Base-by-base conservation (phyloP, 2,329 filamentous ascomycete species). In the Colletotrichum musae region DNA sequence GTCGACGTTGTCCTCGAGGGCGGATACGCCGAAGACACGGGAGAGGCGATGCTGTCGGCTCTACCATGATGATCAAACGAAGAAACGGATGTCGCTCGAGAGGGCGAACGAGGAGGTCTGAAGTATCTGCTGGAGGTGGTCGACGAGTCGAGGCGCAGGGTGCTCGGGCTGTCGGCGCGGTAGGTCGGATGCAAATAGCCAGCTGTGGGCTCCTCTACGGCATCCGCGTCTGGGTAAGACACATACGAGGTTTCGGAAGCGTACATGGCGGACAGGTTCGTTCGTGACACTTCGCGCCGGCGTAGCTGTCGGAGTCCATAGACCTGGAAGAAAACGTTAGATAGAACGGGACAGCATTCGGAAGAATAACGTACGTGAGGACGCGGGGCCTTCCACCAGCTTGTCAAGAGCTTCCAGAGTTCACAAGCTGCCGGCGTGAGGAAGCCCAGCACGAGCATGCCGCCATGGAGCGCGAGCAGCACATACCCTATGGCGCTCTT, bases 401-500 rank as follows among this genome's bases (percentile, higher is more conserved):
- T 24, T 26, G 24, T 56, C 32, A 64, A 52, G 1, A 73, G 48
- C 10, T 39, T 61, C 39, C 26, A n/a, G 3, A 74, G 53, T 21
- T 67, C 45, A 28, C 41, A 68, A 1, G 89, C 77, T 0, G 89
- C 84, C 74, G 91, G 93, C 43, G 93, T 80, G 74, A 92, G 90
- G 77, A 92, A 92, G 5, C 91, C 90, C 75, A 93, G 92, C 6
- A 92, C 82, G 6, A 93, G 79, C 13, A 92, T 90, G 64, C 89
- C 83, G 2, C 84, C 88, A 76, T 94, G 92, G 5, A 93, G 81
- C 2, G 90, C 77, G 18, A 94, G 81, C 47, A 93, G 89, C 15
- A 88, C 82, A 75, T 93, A 94, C 9, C 91, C 92, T 51, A 93
- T 87, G 86, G 89, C 93, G 16, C 91, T 90, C 73, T 89, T 90